Conservation (phyloP, 208 protist species). For the Polymyxa betae region DNA sequence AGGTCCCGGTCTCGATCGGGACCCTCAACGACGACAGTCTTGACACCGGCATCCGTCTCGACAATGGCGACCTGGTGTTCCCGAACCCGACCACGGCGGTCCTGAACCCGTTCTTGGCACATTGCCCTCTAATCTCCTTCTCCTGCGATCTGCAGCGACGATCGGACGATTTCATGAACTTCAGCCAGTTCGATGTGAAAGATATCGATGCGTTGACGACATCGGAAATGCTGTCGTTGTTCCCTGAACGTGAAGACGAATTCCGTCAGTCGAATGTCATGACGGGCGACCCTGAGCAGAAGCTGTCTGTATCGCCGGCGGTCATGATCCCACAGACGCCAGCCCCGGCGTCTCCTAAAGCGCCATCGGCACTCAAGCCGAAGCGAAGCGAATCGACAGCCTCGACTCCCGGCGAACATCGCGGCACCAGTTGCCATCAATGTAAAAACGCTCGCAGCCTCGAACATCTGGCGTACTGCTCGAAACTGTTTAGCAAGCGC, state of each 20-base stretch:
- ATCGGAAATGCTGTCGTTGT: background rate
- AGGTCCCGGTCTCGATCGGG: background rate
- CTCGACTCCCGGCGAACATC: background rate
- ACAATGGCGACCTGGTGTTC: background rate
- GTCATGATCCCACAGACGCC: background rate
- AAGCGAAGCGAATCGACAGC: no score
- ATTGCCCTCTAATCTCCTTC: background rate
- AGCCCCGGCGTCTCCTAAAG: no score
- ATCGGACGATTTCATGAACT: background rate
- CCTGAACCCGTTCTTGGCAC: background rate
- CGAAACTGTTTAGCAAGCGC: background rate
- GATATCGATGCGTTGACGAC: background rate
- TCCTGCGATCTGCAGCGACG: background rate
- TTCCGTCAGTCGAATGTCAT: background rate
- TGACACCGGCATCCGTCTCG: background rate
- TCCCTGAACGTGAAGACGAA: background rate
- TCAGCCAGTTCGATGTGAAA: background rate
- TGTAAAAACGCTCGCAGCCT: background rate
- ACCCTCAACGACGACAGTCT: background rate
- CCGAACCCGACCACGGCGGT: background rate
- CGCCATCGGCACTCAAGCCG: no score
- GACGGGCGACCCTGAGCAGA: background rate
- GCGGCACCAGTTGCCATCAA: background rate
- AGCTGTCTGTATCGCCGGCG: background rate
- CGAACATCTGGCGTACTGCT: slow-evolving; percentile 3